These are phyloP conservation scores for Pulicaria dysenterica DNA, from an alignment of 129 eudicot genomes.

Conservation along the genomic window DNA sequence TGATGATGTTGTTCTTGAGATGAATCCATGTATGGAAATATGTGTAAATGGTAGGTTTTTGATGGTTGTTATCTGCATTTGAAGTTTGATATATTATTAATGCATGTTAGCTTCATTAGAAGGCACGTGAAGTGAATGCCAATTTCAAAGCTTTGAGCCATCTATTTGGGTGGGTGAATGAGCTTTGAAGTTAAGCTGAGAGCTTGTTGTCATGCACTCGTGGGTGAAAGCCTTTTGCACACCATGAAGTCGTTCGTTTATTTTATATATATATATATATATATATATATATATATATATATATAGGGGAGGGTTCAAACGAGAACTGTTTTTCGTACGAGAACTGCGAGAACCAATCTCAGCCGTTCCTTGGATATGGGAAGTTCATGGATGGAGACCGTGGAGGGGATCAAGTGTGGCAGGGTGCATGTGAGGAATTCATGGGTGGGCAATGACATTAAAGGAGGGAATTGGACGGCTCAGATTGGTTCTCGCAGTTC, in stretches of 20 bases:
- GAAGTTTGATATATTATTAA: conserved; percentile 5
- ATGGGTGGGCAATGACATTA: too few species aligned
- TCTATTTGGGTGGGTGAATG: conserved; percentile 6
- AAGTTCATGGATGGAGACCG: too few species aligned
- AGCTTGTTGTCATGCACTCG: conserved; percentile 10
- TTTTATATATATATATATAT: too few species aligned
- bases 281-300: too few species aligned
- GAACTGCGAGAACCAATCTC: too few species aligned
- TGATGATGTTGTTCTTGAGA: conserved; percentile 17
- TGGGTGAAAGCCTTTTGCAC: not conserved
- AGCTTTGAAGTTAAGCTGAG: conserved; percentile 37
- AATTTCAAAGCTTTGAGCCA: conserved; percentile 4
- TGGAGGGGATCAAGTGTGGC: too few species aligned
- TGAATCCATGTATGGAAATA: conserved; percentile 35
- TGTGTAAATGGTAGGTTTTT: conserved; percentile 10
- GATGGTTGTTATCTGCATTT: conserved; percentile 24
- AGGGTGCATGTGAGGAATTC: too few species aligned
- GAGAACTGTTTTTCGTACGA: too few species aligned
- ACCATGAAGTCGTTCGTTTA: not conserved
- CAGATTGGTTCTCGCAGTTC: too few species aligned
- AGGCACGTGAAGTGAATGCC: conserved; percentile 31
- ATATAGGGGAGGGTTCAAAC: too few species aligned
- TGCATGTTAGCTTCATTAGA: conserved; percentile 23
- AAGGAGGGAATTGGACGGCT: too few species aligned
- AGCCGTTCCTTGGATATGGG: too few species aligned